Percentiles rank a stretch among this genome's conserved stretches.
Conservation (phyloP, 257 asterid genomes). For the Ajuga chamaepitys region DNA sequence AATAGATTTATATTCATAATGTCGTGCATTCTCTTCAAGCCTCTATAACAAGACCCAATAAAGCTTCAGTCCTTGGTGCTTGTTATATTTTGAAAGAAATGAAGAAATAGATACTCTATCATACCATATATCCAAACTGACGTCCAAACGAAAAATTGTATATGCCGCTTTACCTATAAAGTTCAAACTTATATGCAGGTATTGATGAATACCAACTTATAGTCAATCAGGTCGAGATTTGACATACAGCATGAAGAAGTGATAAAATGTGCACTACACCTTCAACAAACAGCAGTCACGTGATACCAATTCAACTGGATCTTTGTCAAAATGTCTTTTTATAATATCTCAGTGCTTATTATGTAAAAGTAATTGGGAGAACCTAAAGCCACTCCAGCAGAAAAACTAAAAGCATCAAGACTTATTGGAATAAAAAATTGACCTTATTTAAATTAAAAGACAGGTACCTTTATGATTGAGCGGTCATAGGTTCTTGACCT, state of each 20-base stretch:
- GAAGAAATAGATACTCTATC: background rate
- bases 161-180: background rate
- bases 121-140: background rate
- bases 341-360: background rate
- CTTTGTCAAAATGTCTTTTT: background rate
- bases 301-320: background rate
- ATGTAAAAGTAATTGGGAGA: background rate
- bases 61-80: background rate
- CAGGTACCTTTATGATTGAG: constrained; percentile 63
- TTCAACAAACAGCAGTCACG: background rate
- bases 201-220: background rate
- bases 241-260: background rate
- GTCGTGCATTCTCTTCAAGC: background rate
- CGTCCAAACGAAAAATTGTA: background rate
- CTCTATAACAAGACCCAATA: background rate
- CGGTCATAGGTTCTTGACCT: constrained; percentile 89
- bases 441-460: background rate
- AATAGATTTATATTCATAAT: background rate
- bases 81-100: background rate
- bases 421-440: background rate
- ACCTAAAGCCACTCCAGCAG: background rate
- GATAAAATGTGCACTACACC: background rate
- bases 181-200: background rate
- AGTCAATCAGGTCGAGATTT: background rate
- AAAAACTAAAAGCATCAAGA: background rate